Evolutionary conservation across 768 basidiomycete genomes (phyloP).

Genomic region (Phallus indusiatus): DNA sequence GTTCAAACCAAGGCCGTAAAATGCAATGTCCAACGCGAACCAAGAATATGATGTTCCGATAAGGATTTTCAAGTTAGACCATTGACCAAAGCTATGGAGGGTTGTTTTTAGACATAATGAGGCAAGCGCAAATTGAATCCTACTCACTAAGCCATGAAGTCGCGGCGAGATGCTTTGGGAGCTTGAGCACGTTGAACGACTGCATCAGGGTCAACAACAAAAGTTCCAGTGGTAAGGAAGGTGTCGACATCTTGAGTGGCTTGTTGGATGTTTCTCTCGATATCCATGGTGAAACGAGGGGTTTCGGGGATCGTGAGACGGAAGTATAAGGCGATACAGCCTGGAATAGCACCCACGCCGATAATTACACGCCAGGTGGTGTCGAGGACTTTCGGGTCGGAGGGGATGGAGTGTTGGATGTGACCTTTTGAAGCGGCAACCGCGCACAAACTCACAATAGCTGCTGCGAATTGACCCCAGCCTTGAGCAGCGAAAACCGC

Average conservation of each 20-base stretch:
- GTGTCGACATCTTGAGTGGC: slow-evolving; percentile 65
- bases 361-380: slow-evolving; percentile 81
- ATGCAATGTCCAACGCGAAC: slow-evolving; percentile 87
- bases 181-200: slow-evolving; percentile 50
- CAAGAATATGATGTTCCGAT: slow-evolving; percentile 74
- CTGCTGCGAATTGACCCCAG: slow-evolving; percentile 63
- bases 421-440: slow-evolving; percentile 58
- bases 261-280: slow-evolving; percentile 74
- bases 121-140: background rate
- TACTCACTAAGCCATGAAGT: slow-evolving; percentile 45
- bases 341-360: slow-evolving; percentile 80
- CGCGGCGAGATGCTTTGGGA: slow-evolving; percentile 57
- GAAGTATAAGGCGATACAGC: slow-evolving; percentile 77
- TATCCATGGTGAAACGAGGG: slow-evolving; percentile 87
- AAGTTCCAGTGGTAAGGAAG: slow-evolving; percentile 44
- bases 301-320: slow-evolving; percentile 90
- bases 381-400: slow-evolving; percentile 45
- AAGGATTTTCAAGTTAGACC: slow-evolving; percentile 73
- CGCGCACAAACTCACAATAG: slow-evolving; percentile 55
- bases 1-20: slow-evolving; percentile 85
- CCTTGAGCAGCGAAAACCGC: slow-evolving; percentile 82
- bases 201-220: slow-evolving; percentile 44
- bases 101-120: slow-evolving; percentile 10
- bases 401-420: slow-evolving; percentile 37
- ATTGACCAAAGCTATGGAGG: slow-evolving; percentile 43